Conservation (phyloP, 345 rosid species). For the Linum trigynum region DNA sequence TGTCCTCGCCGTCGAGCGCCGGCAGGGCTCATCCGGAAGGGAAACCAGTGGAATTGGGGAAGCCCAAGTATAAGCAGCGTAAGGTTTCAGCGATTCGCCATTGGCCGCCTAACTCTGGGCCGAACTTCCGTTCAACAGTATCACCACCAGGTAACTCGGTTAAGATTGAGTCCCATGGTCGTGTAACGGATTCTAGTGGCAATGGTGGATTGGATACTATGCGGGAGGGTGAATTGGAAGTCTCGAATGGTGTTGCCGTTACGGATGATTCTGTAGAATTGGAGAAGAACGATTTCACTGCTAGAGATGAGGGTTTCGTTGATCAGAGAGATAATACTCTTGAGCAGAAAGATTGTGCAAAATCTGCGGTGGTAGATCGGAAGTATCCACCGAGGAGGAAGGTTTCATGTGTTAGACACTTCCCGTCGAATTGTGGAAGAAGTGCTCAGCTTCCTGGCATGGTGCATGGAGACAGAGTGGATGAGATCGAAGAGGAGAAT, state of each 20-base stretch:
- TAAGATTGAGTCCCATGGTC: not conserved
- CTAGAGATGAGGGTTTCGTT: not conserved
- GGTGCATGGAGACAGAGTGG: not conserved
- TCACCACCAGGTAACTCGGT: not conserved
- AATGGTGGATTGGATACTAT: too few relatives aligned
- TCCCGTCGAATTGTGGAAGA: not conserved
- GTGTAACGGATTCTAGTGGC: not conserved
- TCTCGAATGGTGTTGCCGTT: too few relatives aligned
- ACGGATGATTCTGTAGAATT: too few relatives aligned
- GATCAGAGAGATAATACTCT: not conserved
- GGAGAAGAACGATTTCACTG: not conserved
- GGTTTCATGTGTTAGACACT: not conserved
- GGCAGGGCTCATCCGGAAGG: not conserved
- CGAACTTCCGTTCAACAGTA: not conserved
- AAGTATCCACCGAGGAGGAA: not conserved
- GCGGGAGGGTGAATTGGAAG: too few relatives aligned
- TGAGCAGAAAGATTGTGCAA: not conserved
- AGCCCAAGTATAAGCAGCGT: not conserved
- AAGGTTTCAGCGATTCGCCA: not conserved
- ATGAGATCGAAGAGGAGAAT: not conserved
- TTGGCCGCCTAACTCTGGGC: not conserved
- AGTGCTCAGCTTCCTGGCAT: not conserved
- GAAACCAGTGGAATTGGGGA: not conserved
- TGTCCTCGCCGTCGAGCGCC: not conserved
- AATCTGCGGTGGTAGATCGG: not conserved